Evolutionary conservation across 805 yeast genomes (phyloP).

Genomic region (Candida ovalis): DNA sequence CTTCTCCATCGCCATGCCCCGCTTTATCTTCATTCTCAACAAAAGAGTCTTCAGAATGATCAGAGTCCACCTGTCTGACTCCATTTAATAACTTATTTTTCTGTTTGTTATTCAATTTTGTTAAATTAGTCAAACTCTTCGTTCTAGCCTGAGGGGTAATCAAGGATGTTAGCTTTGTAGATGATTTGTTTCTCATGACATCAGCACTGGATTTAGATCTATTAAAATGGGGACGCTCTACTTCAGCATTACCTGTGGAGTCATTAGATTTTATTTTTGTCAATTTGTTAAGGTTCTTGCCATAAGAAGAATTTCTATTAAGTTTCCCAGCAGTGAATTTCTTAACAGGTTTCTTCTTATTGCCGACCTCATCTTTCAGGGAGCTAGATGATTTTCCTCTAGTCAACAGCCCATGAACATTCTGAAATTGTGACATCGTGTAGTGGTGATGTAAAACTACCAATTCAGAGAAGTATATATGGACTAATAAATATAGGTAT

Average conservation of each 20-base stretch:
- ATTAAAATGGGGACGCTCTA: constrained; percentile 21
- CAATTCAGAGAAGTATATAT: not conserved
- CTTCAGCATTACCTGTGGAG: constrained; percentile 10
- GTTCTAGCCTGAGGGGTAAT: constrained; percentile 12
- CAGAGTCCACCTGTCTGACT: constrained; percentile 23
- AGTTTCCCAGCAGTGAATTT: constrained; percentile 33
- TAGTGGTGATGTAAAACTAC: not conserved
- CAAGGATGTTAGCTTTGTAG: constrained; percentile 12
- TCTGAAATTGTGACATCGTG: constrained; percentile 12
- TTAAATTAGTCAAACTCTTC: constrained; percentile 27
- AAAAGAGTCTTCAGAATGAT: constrained; percentile 18
- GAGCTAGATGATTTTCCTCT: constrained; percentile 28
- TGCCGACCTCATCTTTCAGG: constrained; percentile 21
- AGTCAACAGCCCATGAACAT: constrained; percentile 9
- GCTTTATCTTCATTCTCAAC: constrained; percentile 6
- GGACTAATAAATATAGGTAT: too few relatives aligned
- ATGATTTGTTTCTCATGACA: constrained; percentile 15
- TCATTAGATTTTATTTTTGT: constrained; percentile 31
- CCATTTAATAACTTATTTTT: constrained; percentile 22
- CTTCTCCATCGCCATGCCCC: constrained; percentile 15
- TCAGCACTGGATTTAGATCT: constrained; percentile 28
- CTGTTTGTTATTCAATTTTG: constrained; percentile 17
- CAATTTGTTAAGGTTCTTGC: constrained; percentile 31
- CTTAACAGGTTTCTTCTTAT: constrained; percentile 27
- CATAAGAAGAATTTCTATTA: constrained; percentile 33